These are phyloP conservation scores for Schizophyllum amplum DNA, from an alignment of 1,284 basidiomycete species.

Conservation along the genomic window DNA sequence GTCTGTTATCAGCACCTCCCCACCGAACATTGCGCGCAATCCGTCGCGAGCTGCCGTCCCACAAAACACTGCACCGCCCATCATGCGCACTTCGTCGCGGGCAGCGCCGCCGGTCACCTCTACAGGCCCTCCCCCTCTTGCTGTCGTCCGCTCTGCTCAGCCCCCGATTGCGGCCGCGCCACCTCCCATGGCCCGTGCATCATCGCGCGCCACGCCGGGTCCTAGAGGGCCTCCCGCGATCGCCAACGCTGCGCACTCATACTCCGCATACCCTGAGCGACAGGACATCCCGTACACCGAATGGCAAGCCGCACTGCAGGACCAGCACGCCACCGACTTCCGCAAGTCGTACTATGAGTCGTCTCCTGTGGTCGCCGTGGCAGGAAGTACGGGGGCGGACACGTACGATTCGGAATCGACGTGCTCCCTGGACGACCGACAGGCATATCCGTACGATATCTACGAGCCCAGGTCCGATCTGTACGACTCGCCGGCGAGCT, in stretches of 20 bases:
- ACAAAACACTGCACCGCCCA: neutral
- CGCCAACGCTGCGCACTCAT: neutral
- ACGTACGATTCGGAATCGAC: conserved; percentile 6
- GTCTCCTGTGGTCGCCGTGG: neutral
- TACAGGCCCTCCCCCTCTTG: neutral
- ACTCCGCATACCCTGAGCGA: neutral
- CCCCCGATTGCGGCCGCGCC: neutral
- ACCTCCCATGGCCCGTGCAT: neutral
- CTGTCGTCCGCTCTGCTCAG: neutral
- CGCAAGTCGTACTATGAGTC: neutral
- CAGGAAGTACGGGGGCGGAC: neutral
- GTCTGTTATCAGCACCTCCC: neutral
- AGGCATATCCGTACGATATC: neutral
- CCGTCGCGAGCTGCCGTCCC: neutral
- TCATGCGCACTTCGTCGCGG: neutral
- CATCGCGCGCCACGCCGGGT: neutral
- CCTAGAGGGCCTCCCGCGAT: neutral
- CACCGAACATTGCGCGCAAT: neutral
- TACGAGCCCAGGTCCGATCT: neutral
- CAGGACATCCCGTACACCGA: neutral
- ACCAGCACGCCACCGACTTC: neutral
- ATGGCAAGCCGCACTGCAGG: neutral
- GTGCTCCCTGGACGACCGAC: neutral
- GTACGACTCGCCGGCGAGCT: neutral
- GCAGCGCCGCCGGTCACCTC: neutral